A percentile compares a stretch with the other conserved stretches of the same genome.
phyloP scores from a whole-genome alignment of 2,329 filamentous ascomycete genomes.

The Diaporthe humulicola region DNA sequence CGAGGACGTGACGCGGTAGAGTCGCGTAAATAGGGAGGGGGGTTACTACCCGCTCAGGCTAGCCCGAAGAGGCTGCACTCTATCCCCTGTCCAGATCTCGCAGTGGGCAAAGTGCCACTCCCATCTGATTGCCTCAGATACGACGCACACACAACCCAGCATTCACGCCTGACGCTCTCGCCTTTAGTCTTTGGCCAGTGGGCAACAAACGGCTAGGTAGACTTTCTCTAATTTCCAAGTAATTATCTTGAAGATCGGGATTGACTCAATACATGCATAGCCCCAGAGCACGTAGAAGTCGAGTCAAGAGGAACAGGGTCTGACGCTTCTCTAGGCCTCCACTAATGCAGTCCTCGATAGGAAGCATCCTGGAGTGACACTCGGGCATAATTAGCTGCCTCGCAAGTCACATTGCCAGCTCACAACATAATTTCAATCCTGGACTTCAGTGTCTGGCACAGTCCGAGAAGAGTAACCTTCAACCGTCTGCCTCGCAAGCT shows the following conservation, averaged over 20 bases:
- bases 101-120: neutral
- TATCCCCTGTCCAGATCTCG: neutral
- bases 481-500: neutral
- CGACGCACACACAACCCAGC: neutral
- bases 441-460: neutral
- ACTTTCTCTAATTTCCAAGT: neutral
- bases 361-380: neutral
- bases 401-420: neutral
- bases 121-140: neutral
- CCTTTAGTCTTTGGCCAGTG: neutral
- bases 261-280: constrained; percentile 5
- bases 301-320: constrained; percentile 22
- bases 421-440: neutral
- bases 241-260: neutral
- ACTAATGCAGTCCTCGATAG: constrained; percentile 3
- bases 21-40: constrained; percentile 31
- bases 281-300: neutral
- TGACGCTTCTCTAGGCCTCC: neutral
- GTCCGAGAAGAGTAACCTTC: neutral
- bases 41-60: constrained; percentile 1
- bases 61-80: constrained; percentile 4
- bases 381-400: neutral
- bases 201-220: neutral
- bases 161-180: neutral
- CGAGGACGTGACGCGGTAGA: constrained; percentile 32